Percentiles rank a stretch among this genome's conserved stretches.
Evolutionary conservation across 208 protist genomes (phyloP).

Genomic region (Trichomonas tenax): DNA sequence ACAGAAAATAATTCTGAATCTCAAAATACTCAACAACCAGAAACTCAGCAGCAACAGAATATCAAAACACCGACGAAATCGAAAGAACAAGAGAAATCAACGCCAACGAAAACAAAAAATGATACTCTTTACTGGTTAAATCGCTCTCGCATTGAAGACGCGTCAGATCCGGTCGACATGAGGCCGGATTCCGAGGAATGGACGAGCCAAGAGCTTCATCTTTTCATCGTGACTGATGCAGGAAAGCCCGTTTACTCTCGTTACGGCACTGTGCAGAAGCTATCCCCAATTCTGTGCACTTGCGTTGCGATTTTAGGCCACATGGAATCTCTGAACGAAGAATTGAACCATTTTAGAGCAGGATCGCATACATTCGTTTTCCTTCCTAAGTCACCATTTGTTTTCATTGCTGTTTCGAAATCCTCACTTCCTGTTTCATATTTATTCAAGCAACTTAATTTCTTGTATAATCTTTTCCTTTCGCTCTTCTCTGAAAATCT

Average conservation of each 20-base stretch:
- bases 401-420: slow-evolving; percentile 2
- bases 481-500: neutral
- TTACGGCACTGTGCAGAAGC: neutral
- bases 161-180: neutral
- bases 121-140: neutral
- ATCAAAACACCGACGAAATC: neutral
- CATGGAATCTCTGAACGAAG: neutral
- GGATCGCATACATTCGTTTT: neutral
- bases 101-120: neutral
- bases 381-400: neutral
- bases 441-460: slow-evolving; percentile 12
- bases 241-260: slow-evolving; percentile 6
- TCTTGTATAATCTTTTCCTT: neutral
- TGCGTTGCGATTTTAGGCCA: neutral
- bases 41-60: neutral
- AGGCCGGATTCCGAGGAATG: neutral
- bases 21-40: neutral
- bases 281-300: neutral
- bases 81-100: neutral
- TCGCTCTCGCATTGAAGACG: neutral
- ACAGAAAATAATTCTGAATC: neutral
- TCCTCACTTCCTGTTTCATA: neutral
- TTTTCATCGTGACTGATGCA: slow-evolving; percentile 8
- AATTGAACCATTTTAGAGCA: neutral
- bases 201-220: slow-evolving; percentile 16